phyloP scores from a whole-genome alignment of 192 early-diverging fungal species.

The Fimicolochytrium jonesii region DNA sequence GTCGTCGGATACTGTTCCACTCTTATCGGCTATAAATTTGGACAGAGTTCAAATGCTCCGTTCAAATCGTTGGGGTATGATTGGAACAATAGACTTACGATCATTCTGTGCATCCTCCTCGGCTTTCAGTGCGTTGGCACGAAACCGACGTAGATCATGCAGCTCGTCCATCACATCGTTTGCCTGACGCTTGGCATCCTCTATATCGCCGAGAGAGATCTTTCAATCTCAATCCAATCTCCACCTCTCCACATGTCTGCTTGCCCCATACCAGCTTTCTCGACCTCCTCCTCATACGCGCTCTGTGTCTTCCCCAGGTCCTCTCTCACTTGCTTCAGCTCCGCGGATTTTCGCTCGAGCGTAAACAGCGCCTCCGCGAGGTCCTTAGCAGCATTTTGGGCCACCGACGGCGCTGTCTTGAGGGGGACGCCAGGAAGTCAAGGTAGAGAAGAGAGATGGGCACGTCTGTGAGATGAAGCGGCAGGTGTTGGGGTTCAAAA shows the following conservation, averaged over 20 bases:
- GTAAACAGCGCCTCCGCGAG: slow-evolving; percentile 45
- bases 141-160: slow-evolving; percentile 24
- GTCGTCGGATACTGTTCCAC: slow-evolving; percentile 30
- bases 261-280: slow-evolving; percentile 22
- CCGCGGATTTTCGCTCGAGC: slow-evolving; percentile 41
- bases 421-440: too few species aligned
- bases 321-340: slow-evolving; percentile 43
- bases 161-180: slow-evolving; percentile 28
- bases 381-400: slow-evolving; percentile 37
- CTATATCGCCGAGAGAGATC: neutral
- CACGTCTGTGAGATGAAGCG: too few species aligned
- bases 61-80: neutral
- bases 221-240: too few species aligned
- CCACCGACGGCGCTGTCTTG: slow-evolving; percentile 14
- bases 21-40: too few species aligned
- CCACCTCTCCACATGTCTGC: too few species aligned
- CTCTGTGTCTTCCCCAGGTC: slow-evolving; percentile 31
- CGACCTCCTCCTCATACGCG: slow-evolving; percentile 34
- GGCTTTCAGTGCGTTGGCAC: slow-evolving; percentile 26
- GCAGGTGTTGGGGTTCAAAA: too few species aligned
- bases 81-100: neutral
- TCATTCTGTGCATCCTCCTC: slow-evolving; percentile 17
- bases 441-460: too few species aligned
- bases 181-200: slow-evolving; percentile 1
- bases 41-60: too few species aligned